Conservation (phyloP, 352 stramenopile species). For the Pilasporangium apinafurcum region DNA sequence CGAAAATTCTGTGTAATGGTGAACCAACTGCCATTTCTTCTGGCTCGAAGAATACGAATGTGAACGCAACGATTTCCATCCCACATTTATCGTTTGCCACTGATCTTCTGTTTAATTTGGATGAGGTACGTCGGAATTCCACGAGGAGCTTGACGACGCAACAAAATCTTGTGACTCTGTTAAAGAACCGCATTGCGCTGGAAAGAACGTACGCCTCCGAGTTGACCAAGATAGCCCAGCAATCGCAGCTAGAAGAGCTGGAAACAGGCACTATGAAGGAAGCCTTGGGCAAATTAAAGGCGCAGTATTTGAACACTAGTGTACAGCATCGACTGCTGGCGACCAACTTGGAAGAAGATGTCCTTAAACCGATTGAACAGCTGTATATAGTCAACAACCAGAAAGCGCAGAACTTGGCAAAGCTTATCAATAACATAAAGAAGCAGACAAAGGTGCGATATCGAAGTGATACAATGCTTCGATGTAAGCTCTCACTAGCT, state of each 20-base stretch:
- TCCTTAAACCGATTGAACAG: conserved; percentile 60
- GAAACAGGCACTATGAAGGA: conserved; percentile 47
- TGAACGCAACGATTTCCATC: no score
- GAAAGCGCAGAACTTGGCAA: conserved; percentile 44
- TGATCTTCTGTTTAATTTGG: conserved; percentile 73
- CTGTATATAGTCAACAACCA: conserved; percentile 49
- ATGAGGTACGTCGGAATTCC: conserved; percentile 50
- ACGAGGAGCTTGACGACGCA: conserved; percentile 42
- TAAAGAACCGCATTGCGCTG: conserved; percentile 64
- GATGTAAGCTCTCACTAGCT: background rate
- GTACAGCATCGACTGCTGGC: conserved; percentile 71
- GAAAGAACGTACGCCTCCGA: conserved; percentile 71
- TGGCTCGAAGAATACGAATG: no score
- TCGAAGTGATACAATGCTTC: no score
- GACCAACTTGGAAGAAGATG: conserved; percentile 70
- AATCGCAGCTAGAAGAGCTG: conserved; percentile 48
- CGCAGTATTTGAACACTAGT: conserved; percentile 79
- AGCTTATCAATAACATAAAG: conserved; percentile 57
- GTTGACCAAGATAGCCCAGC: conserved; percentile 51
- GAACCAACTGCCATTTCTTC: no score
- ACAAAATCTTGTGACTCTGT: conserved; percentile 45
- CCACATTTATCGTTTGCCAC: conserved; percentile 57
- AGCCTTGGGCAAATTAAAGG: conserved; percentile 49
- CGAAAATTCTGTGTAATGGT: no score
- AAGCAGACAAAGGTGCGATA: conserved; percentile 59